Evolutionary conservation across 2,329 filamentous ascomycete species (phyloP).

Genomic region (Neopestalotiopsis sp.): DNA sequence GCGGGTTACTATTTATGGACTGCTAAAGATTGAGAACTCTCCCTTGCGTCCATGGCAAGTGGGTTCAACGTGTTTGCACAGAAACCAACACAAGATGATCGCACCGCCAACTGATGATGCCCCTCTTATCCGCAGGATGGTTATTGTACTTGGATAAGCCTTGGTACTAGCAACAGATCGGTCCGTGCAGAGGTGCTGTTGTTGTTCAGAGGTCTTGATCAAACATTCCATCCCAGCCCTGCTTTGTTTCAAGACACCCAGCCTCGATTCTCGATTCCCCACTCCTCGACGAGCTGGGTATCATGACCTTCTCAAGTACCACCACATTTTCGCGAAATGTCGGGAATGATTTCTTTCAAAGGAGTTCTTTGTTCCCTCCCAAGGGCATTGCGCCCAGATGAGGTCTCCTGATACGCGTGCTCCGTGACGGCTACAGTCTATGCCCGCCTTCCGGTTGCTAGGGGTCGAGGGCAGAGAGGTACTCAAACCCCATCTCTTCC

Average conservation of each 20-base stretch:
- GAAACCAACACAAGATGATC: neutral
- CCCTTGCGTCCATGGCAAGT: neutral
- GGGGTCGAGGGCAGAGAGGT: neutral
- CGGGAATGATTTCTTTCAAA: constrained; percentile 4
- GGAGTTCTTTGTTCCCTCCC: constrained; percentile 13
- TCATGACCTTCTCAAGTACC: neutral
- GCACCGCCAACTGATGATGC: neutral
- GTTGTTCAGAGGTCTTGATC: neutral
- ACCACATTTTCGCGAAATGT: neutral
- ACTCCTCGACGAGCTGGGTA: neutral
- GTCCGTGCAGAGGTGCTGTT: constrained; percentile 12
- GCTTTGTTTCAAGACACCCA: constrained; percentile 14
- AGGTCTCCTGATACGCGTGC: neutral
- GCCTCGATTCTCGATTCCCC: constrained; percentile 3
- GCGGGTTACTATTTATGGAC: constrained; percentile 4
- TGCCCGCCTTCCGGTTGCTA: neutral
- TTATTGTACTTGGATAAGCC: neutral
- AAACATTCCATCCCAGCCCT: constrained; percentile 17
- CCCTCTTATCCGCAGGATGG: neutral
- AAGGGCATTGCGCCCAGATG: constrained; percentile 7
- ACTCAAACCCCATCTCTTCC: neutral
- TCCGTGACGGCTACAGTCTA: constrained; percentile 10
- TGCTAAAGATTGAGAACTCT: constrained; percentile 3
- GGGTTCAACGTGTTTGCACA: constrained; percentile 6
- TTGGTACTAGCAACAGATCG: neutral